Percentiles rank a stretch among this genome's conserved stretches.
Evolutionary conservation across 2,329 filamentous ascomycete species (phyloP).

Genomic region (Endothia cerciana): DNA sequence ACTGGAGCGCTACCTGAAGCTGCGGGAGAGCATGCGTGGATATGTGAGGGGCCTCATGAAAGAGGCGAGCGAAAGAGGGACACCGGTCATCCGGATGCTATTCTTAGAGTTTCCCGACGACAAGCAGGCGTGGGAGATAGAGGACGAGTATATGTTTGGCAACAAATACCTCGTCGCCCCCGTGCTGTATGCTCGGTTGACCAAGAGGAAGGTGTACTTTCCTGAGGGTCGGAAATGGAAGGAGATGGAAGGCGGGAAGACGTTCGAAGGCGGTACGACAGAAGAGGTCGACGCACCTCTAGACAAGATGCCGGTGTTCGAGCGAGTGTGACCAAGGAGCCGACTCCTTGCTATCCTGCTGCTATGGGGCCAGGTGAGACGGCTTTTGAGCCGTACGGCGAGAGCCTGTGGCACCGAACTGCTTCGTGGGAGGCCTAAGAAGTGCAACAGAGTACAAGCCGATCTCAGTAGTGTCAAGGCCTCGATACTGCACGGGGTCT

Average conservation of each 20-base stretch:
- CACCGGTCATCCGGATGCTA: slow-evolving; percentile 63
- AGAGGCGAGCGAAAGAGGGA: slow-evolving; percentile 62
- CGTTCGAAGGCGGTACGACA: slow-evolving; percentile 24
- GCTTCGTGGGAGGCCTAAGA: too few relatives aligned
- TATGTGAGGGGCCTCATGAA: slow-evolving; percentile 64
- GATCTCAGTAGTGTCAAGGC: too few relatives aligned
- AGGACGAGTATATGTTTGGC: slow-evolving; percentile 68
- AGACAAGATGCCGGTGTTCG: slow-evolving; percentile 28
- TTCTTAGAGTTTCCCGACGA: slow-evolving; percentile 69
- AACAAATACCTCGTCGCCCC: slow-evolving; percentile 61
- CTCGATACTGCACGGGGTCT: too few relatives aligned
- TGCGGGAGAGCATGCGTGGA: slow-evolving; percentile 60
- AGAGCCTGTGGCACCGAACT: neutral
- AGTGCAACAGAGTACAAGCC: too few relatives aligned
- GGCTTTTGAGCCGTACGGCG: neutral
- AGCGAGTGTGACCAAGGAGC: slow-evolving; percentile 7
- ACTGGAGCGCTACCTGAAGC: slow-evolving; percentile 60
- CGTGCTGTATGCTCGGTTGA: slow-evolving; percentile 53
- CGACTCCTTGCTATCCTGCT: neutral
- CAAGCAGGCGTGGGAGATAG: slow-evolving; percentile 56
- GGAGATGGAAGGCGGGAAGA: slow-evolving; percentile 22
- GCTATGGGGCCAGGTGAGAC: too few relatives aligned
- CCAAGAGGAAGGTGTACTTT: slow-evolving; percentile 54
- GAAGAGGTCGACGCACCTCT: slow-evolving; percentile 27
- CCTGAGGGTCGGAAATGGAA: slow-evolving; percentile 42